A percentile compares a stretch with the other conserved stretches of the same genome.
These are phyloP conservation scores for Candida tibetensis DNA, from an alignment of 805 yeast genomes.

Conservation along the genomic window DNA sequence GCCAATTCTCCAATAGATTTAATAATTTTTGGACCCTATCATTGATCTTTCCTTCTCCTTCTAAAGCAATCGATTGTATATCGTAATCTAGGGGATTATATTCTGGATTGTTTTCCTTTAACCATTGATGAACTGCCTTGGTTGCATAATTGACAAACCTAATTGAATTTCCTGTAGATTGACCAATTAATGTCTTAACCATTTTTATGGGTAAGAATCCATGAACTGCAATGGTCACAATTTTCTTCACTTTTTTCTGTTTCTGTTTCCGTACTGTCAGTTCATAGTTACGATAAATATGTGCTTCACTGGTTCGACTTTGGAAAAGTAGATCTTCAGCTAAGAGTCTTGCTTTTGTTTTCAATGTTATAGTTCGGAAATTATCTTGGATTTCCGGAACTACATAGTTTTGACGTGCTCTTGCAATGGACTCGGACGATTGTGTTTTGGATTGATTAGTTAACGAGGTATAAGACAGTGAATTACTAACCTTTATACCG, in stretches of 20 bases:
- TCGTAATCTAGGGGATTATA: conserved; percentile 15
- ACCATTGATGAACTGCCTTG: conserved; percentile 30
- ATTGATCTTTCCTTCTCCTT: conserved; percentile 36
- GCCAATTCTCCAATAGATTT: conserved; percentile 34
- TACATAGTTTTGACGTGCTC: conserved; percentile 2
- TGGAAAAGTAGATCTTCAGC: conserved; percentile 17
- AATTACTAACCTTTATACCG: neutral
- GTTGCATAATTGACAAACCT: conserved; percentile 28
- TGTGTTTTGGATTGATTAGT: neutral
- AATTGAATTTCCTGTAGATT: conserved; percentile 35
- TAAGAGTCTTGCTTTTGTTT: conserved; percentile 17
- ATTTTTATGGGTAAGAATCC: conserved; percentile 40
- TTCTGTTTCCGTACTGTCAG: conserved; percentile 10
- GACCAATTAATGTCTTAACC: conserved; percentile 35
- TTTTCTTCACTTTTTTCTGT: conserved; percentile 13
- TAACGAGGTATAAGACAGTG: neutral
- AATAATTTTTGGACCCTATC: conserved; percentile 26
- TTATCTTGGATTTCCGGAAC: conserved; percentile 17
- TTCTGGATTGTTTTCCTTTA: conserved; percentile 6
- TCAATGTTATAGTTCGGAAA: conserved; percentile 18
- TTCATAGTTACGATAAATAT: conserved; percentile 20
- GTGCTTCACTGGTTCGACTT: conserved; percentile 18
- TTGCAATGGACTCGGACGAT: neutral
- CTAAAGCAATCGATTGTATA: conserved; percentile 38
- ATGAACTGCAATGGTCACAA: conserved; percentile 37